Evolutionary conservation across 176 grass and related monocot species (phyloP), one percentile per base, ranked within the genome.

Genomic region (Bromus sterilis): DNA sequence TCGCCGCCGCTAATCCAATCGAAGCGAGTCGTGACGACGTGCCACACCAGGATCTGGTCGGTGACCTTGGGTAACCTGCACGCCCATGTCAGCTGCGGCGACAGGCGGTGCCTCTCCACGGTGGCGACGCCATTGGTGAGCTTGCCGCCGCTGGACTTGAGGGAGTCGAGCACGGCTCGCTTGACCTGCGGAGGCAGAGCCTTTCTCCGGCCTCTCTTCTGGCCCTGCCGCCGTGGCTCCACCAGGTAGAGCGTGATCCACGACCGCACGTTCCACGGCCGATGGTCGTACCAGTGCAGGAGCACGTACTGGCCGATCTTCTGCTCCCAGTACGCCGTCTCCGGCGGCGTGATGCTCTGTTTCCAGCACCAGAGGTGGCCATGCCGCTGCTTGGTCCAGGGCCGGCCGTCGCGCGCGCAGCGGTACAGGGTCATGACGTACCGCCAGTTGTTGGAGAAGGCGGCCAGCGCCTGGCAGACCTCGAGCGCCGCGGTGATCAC

Each of bases 31-130:
- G 90, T 91, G 18, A 28, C 86, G 11, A 91, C 8, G 86, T 91
- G 90, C 86, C 86, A 91, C 37, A 74, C 83, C 24, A 91, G 74
- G 57, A 91, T 86, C 82, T 85, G 83, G 28, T 92, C 82, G 40
- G 78, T 85, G 60, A 78, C 1, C 66, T 66, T 92, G 1, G 60
- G 42, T 1, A 92, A 64, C 31, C 14, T 32, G 74, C 90, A 88
- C 67, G 78, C 71, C 86, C 90, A 83, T 1, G 1, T n/a, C 78
- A 88, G 59, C 9, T 8, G 29, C 39, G 21, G 14, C 59, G 82
- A 11, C 48, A 86, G 72, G 2, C 4, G 1, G 66, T 89, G 53
- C 21, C 18, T 46, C 0, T 23, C 21, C 31, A 92, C 10, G 2
- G 90, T 8, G 11, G 51, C 14, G 9, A 31, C 15, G 26, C 78